Conservation (phyloP, 371 early-diverging fungal genomes). For the Syncephalastrum contaminatum region DNA sequence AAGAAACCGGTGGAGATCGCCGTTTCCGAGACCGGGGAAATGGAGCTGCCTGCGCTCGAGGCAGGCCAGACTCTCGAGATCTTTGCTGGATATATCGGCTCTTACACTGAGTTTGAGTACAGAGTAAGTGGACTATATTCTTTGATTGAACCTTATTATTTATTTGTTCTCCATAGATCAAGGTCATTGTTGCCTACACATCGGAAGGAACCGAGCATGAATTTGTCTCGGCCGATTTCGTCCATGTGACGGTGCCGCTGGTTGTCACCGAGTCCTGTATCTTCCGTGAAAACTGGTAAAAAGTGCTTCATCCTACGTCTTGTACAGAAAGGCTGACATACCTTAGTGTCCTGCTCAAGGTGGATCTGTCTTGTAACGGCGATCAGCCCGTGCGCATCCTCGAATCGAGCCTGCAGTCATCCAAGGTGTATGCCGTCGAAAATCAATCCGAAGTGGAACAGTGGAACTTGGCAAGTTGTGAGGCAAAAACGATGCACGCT, state of each 20-base stretch:
- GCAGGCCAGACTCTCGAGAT: conserved; percentile 53
- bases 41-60: conserved; percentile 52
- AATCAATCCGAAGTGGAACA: conserved; percentile 33
- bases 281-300: conserved; percentile 60
- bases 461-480: conserved; percentile 49
- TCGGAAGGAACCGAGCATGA: conserved; percentile 43
- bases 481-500: not conserved
- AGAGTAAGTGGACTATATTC: conserved; percentile 37
- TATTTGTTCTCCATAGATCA: too few relatives aligned
- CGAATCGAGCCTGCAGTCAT: conserved; percentile 43
- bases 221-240: conserved; percentile 51
- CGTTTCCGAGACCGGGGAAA: conserved; percentile 45
- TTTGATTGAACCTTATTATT: not conserved
- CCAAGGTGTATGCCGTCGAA: conserved; percentile 46
- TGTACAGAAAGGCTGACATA: too few relatives aligned
- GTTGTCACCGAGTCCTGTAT: conserved; percentile 55
- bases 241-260: conserved; percentile 59
- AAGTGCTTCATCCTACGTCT: not conserved
- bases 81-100: conserved; percentile 53
- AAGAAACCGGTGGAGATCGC: conserved; percentile 33
- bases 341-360: conserved; percentile 54
- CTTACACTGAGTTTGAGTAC: conserved; percentile 53
- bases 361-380: conserved; percentile 61
- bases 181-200: conserved; percentile 48
- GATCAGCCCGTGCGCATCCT: conserved; percentile 58